phyloP scores from a whole-genome alignment of 2,329 filamentous ascomycete genomes.

The Fonsecaea monophora region DNA sequence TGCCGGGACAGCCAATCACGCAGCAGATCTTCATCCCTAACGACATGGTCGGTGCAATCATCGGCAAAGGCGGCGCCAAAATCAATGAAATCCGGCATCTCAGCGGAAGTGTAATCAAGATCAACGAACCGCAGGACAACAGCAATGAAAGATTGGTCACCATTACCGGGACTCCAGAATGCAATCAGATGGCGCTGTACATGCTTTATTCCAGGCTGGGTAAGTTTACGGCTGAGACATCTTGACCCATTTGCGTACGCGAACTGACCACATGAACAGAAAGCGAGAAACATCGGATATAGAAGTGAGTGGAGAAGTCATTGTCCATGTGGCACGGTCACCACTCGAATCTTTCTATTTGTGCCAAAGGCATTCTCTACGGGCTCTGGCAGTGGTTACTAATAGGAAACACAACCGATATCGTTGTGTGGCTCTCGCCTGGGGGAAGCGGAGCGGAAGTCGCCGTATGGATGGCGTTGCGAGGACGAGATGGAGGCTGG shows the following conservation, averaged over 20 bases:
- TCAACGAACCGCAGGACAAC: constrained; percentile 98
- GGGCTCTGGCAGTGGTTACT: neutral
- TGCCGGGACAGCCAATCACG: constrained; percentile 84
- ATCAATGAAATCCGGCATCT: constrained; percentile 99
- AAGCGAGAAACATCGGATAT: constrained; percentile 73
- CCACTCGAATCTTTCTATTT: neutral
- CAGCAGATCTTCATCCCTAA: constrained; percentile 99
- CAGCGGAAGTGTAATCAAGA: constrained; percentile 98
- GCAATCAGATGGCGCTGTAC: constrained; percentile 99
- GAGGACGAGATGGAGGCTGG: neutral
- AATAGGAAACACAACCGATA: neutral
- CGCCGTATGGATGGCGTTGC: neutral
- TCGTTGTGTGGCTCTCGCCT: neutral
- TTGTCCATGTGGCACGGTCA: neutral
- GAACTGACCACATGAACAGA: constrained; percentile 56
- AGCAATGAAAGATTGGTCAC: constrained; percentile 98
- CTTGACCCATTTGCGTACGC: constrained; percentile 38
- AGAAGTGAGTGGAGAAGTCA: neutral
- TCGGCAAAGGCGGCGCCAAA: constrained; percentile 97
- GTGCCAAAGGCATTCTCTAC: neutral
- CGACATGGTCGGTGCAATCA: constrained; percentile 99
- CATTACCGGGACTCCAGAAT: constrained; percentile 96
- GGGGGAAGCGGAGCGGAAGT: neutral
- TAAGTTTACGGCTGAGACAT: constrained; percentile 58
- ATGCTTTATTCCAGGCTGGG: constrained; percentile 98